Conservation (phyloP, 257 asterid genomes). For the Plantago major region DNA sequence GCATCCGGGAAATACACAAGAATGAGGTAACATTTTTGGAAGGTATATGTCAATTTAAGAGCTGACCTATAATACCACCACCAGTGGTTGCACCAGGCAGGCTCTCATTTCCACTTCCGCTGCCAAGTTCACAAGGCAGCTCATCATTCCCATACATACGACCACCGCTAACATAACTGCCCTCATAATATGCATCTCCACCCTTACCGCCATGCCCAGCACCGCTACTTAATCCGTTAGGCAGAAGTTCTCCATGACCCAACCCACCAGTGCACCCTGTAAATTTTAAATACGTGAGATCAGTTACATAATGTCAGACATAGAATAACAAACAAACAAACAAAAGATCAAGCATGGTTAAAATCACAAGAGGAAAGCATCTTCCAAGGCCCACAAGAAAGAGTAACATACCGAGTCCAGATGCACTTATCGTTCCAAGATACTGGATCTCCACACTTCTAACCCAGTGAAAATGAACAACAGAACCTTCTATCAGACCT, state of each 20-base stretch:
- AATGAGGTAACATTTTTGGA: too few relatives aligned
- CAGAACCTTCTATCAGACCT: slow-evolving; percentile 74
- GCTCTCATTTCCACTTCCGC: slow-evolving; percentile 86
- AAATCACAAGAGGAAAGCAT: slow-evolving; percentile 11
- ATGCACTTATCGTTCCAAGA: slow-evolving; percentile 74
- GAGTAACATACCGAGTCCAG: slow-evolving; percentile 62
- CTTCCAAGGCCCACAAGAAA: not conserved
- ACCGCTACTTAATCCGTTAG: slow-evolving; percentile 74
- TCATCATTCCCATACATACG: slow-evolving; percentile 59
- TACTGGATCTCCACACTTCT: slow-evolving; percentile 57
- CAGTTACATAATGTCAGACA: slow-evolving; percentile 10
- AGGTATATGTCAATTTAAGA: slow-evolving; percentile 2
- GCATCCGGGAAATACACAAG: not conserved
- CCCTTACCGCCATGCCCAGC: slow-evolving; percentile 98
- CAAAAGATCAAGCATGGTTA: not conserved
- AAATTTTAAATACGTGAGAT: slow-evolving; percentile 24
- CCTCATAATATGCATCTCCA: slow-evolving; percentile 74
- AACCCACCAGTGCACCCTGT: slow-evolving; percentile 83
- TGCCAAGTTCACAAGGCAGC: slow-evolving; percentile 92
- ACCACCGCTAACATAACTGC: slow-evolving; percentile 65
- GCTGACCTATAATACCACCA: slow-evolving; percentile 81
- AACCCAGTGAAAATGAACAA: slow-evolving; percentile 81
- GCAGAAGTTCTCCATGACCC: slow-evolving; percentile 67
- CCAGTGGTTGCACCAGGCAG: slow-evolving; percentile 61
- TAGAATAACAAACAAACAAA: not conserved